Evolutionary conservation across 192 early-diverging fungal genomes (phyloP), one percentile per base, ranked within the genome.

Genomic region (Coemansia sp.): DNA sequence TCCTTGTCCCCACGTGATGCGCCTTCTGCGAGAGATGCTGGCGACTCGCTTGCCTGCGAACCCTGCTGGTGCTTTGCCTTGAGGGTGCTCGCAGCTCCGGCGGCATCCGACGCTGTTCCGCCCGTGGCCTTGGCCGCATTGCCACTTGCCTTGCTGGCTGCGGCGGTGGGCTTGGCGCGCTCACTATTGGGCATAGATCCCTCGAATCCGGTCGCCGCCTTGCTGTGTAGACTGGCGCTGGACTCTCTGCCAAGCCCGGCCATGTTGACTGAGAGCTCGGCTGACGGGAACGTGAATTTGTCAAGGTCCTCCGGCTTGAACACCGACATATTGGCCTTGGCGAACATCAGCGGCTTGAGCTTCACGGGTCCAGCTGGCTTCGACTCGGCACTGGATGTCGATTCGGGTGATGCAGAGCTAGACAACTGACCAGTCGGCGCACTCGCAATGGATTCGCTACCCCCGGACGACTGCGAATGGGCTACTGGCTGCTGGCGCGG

Each of bases 231-330:
- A 20, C 20, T 45, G n/a, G 43, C 43, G 10, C 53, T 28, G 13
- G 35, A 24, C 3, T 53, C 58, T 13, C 56, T 50, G 23, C 48
- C 57, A 11, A 65, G 66, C 0, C 71, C 64, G 9, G 67, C 67
- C 39, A 74, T 61, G 45, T 79, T 79, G 28, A 79, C 77, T 0
- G 68, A 63, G 1, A 66, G 64, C 10, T 71, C 62, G 33, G 67
- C 62, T 5, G 77, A 67, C 1, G 77, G 77, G 60, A 80, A 80
- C 11, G 72, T 74, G 16, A 80, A 80, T 64, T 80, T 74, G 72
- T 80, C 77, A 20, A 80, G 38, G 34, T 80, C 77, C 0, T 70
- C 68, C 26, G 77, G 77, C 60, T 74, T 80, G 69, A 80, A 80
- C 9, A 66, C 63, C 4, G 77, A 64, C 43, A 59, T 50, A 35